Evolutionary conservation across 2,329 filamentous ascomycete species (phyloP), one percentile per base, ranked within the genome.

Genomic region (Podosphaera leucotricha): DNA sequence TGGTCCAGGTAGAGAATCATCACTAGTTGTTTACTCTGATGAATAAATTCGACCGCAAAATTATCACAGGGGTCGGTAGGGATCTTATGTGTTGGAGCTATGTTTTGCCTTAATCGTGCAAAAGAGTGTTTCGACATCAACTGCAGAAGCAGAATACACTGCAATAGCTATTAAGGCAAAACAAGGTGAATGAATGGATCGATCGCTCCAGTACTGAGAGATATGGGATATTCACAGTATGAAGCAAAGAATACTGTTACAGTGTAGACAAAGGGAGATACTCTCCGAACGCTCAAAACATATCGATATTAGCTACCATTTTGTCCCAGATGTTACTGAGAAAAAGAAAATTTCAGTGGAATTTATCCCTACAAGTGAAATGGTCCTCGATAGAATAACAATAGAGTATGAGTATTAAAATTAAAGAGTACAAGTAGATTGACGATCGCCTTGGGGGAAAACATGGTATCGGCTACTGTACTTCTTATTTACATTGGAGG

Each of bases 21-120:
- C 6, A 28, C 13, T 41, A 11, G 38, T 41, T 26, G 38, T 26
- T 41, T 41, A 41, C 38, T 41, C 38, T 24, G 38, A 41, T 41
- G 21, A 15, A 41, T 18, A 41, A 33, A 42, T 11, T 18, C 6
- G 40, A 42, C 19, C 4, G 40, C 6, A 42, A 6, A 20, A 42
- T 22, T 20, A 20, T 42, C 6, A 28, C 40, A 19, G 15, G n/a
- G 22, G 11, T 22, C 21, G 16, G 26, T 42, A 10, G 40, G 40
- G 13, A 41, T 41, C 26, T 41, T 41, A 41, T 16, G 38, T 41
- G 38, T 19, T n/a, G 38, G 38, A 18, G 33, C 33, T n/a, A 37
- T 37, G 6, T 37, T 37, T 18, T 37, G 15, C 7, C 16, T 37
- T n/a, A n/a, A 15, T 37, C 33, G 33, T n/a, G 16, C 33, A 37